A percentile compares a stretch with the other conserved stretches of the same genome.
Evolutionary conservation across 2,329 filamentous ascomycete genomes (phyloP).

Genomic region (Lachnellula arida): DNA sequence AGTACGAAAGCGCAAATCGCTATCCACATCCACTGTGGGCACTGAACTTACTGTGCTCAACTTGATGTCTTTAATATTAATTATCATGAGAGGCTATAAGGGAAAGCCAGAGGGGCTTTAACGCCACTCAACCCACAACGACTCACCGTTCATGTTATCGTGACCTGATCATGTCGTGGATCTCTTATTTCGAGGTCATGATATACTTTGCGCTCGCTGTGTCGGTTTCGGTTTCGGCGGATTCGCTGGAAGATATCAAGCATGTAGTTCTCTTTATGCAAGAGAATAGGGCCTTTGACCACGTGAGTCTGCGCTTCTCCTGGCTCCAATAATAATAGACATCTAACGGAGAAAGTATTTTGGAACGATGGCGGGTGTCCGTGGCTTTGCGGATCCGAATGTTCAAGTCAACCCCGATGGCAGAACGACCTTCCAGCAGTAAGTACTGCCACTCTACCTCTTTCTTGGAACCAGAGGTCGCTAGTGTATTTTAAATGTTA

Average conservation of each 20-base stretch:
- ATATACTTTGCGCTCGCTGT: background rate
- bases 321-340: background rate
- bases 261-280: conserved; percentile 57
- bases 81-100: background rate
- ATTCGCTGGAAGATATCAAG: conserved; percentile 44
- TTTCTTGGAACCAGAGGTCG: background rate
- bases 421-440: conserved; percentile 6
- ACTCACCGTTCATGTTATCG: background rate
- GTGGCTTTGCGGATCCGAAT: conserved; percentile 51
- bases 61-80: background rate
- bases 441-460: background rate
- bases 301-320: conserved; percentile 23
- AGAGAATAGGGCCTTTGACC: conserved; percentile 37
- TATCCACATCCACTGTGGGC: too few species aligned
- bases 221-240: conserved; percentile 20
- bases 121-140: background rate
- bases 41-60: too few species aligned
- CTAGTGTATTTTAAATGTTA: background rate
- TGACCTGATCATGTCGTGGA: background rate
- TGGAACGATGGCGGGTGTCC: conserved; percentile 48
- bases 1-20: background rate
- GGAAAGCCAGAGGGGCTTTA: background rate
- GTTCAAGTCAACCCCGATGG: conserved; percentile 40
- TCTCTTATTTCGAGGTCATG: background rate
- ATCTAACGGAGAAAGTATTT: conserved; percentile 36